Percentiles rank a stretch among this genome's conserved stretches.
phyloP scores from a whole-genome alignment of 257 asterid species.

The Misopates orontium region DNA sequence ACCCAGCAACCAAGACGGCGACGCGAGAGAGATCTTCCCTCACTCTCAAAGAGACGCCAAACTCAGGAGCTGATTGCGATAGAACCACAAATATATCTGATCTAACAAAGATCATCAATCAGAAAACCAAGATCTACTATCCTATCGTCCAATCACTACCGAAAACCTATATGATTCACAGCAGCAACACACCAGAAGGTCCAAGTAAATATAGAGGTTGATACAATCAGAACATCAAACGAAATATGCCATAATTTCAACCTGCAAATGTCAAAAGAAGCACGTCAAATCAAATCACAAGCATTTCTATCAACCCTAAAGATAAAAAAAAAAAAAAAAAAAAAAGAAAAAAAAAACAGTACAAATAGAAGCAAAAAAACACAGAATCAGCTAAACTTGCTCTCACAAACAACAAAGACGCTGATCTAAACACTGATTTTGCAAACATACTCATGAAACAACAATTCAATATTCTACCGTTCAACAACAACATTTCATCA shows the following conservation, averaged over 20 bases:
- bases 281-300: slow-evolving; percentile 19
- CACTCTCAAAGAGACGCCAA: slow-evolving; percentile 52
- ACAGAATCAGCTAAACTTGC: slow-evolving; percentile 1
- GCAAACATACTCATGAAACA: slow-evolving; percentile 7
- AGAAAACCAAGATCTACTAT: slow-evolving; percentile 31
- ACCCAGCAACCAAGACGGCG: slow-evolving; percentile 61
- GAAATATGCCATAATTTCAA: slow-evolving; percentile 51
- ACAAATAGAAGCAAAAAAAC: too few relatives aligned
- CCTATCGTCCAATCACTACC: slow-evolving; percentile 17
- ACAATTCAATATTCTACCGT: neutral
- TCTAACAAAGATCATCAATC: slow-evolving; percentile 50
- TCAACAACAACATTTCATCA: neutral
- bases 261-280: slow-evolving; percentile 32
- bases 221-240: slow-evolving; percentile 39
- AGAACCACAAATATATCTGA: slow-evolving; percentile 29
- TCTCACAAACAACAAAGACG: neutral
- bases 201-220: slow-evolving; percentile 30
- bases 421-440: neutral
- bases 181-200: slow-evolving; percentile 17
- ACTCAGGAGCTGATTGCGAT: slow-evolving; percentile 51
- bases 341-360: too few relatives aligned
- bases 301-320: slow-evolving; percentile 11
- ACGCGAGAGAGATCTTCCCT: slow-evolving; percentile 48
- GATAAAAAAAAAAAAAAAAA: neutral
- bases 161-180: slow-evolving; percentile 21